Base-by-base conservation (phyloP, 2,329 filamentous ascomycete genomes). In the Alternaria brassicae region DNA sequence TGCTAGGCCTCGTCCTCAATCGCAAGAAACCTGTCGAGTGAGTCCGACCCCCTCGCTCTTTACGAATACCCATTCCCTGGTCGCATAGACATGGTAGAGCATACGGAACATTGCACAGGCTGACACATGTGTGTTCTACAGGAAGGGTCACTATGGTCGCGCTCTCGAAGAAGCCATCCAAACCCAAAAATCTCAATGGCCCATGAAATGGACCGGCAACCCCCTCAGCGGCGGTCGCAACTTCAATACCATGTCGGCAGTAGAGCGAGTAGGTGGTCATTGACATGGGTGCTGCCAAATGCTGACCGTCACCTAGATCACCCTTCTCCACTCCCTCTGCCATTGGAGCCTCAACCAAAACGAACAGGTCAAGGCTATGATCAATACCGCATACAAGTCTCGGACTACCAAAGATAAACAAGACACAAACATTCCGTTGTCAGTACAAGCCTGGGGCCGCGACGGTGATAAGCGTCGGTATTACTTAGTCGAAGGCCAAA, bases 1-100 rank as follows among this genome's bases (percentile, higher is more conserved):
- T 99, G 66, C 83, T 99, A 42, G 89, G 91, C 30, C 83, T 99
- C 70, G 87, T 97, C 55, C 84, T 99, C 72, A 99, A 99, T 79
- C 89, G 95, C 78, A 98, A 99, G 84, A 97, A 99, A 78, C 93
- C 97, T 81, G 91, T 98, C 76, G 97, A 99, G 95, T 98, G 87
- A 80, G 92, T 82, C 62, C 63, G 64, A 74, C 74, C 71, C 56
- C 25, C 51, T 49, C 3, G n/a, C 40, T 21, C 37, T 28, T 21
- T 25, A 8, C 28, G 39, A 51, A 61, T 65, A 67, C 63, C 27
- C 21, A 17, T 7, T 25, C 34, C 10, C 17, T 32, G 62, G 67
- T 76, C 73, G 72, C 73, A 30, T 61, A 56, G 37, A 15, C 53
- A 42, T 36, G 17, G 39, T 13, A 39, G 6, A 60, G 27, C 30